Evolutionary conservation across 2,329 filamentous ascomycete genomes (phyloP).

Genomic region (Claviceps digitariae): DNA sequence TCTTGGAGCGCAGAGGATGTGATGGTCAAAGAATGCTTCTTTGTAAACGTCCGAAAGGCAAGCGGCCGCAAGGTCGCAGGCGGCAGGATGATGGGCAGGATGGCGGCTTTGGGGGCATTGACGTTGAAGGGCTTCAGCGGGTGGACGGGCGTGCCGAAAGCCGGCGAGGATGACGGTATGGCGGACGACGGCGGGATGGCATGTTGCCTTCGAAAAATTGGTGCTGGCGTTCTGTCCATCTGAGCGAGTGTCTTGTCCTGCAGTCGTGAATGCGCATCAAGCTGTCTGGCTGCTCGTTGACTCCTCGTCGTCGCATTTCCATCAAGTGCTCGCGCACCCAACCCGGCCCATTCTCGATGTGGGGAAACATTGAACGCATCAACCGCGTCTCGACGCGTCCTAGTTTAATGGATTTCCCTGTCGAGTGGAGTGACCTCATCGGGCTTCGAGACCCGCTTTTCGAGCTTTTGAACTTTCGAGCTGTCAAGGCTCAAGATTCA

Average conservation of each 20-base stretch:
- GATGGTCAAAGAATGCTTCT: constrained; percentile 90
- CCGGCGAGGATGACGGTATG: constrained; percentile 79
- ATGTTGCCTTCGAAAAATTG: constrained; percentile 24
- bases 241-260: neutral
- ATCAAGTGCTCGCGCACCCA: neutral
- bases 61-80: constrained; percentile 76
- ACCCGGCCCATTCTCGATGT: neutral
- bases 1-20: constrained; percentile 76
- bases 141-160: constrained; percentile 76
- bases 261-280: neutral
- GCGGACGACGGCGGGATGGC: constrained; percentile 33
- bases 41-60: constrained; percentile 91
- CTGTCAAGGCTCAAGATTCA: neutral
- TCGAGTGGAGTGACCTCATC: constrained; percentile 22
- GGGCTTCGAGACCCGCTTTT: neutral
- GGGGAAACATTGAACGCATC: neutral
- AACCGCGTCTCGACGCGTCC: constrained; percentile 18
- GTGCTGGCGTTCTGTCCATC: constrained; percentile 27
- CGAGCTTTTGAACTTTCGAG: neutral
- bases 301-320: neutral
- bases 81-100: constrained; percentile 81
- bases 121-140: constrained; percentile 54
- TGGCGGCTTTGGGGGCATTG: constrained; percentile 42
- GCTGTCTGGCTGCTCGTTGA: too few relatives aligned
- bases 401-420: constrained; percentile 20